Conservation (phyloP, 257 asterid genomes). For the Schizonepeta tenuifolia region DNA sequence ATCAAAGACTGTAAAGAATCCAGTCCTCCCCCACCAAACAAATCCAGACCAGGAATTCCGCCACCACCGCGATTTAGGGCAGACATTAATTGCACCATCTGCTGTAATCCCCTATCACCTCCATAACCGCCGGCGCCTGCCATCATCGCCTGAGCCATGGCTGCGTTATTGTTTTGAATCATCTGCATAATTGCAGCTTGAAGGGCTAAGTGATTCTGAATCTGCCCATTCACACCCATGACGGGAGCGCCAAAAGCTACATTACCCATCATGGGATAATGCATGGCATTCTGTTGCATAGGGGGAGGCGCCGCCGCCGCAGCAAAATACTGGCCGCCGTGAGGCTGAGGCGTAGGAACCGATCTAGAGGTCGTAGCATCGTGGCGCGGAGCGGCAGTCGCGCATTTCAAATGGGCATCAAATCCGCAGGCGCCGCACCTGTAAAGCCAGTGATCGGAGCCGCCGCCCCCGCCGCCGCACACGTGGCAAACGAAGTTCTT, state of each 20-base stretch:
- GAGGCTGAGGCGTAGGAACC: conserved; percentile 33
- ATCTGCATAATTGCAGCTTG: conserved; percentile 33
- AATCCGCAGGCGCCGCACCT: conserved; percentile 55
- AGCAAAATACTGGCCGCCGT: background rate
- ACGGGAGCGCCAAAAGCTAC: conserved; percentile 33
- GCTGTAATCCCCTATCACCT: conserved; percentile 24
- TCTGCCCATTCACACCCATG: conserved; percentile 17
- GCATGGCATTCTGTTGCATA: no score
- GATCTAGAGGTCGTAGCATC: conserved; percentile 24
- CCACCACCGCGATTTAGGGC: conserved; percentile 27
- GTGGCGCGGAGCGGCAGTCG: conserved; percentile 1
- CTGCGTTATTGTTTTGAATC: conserved; percentile 31
- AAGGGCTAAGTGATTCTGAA: conserved; percentile 3
- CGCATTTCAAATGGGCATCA: conserved; percentile 64
- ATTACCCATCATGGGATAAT: background rate
- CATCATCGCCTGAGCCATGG: conserved; percentile 37
- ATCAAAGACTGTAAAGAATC: conserved; percentile 41
- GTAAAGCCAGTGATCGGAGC: conserved; percentile 59
- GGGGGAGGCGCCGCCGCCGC: conserved; percentile 1
- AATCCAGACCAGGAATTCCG: conserved; percentile 19
- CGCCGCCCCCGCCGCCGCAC: conserved; percentile 42
- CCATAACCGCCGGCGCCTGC: conserved; percentile 26
- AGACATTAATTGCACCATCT: conserved; percentile 29
- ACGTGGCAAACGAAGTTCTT: conserved; percentile 50
- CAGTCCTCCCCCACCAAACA: conserved; percentile 38